Base-by-base conservation (phyloP, 306 rosid genomes). In the Quercus ilex region DNA sequence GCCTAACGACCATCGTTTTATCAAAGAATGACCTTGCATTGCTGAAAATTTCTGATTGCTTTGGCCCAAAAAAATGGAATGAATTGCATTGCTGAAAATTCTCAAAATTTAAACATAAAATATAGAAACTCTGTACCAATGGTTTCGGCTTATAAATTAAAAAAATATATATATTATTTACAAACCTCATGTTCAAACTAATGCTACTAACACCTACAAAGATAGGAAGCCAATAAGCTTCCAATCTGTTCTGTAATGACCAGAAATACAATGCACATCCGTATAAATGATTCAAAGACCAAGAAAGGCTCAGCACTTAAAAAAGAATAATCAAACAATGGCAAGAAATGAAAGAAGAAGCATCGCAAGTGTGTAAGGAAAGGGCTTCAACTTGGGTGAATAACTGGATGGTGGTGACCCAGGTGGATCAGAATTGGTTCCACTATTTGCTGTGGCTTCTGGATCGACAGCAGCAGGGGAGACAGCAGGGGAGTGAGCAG, bases 381-480 rank as follows among this genome's bases (percentile, higher is more conserved):
- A 49, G 43, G 92, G 81, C 71, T 76, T 85, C 77, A 62, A 83
- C 78, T 77, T 82, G n/a, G 83, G 76, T 28, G 94, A 89, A 78
- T 69, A 55, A 72, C 63, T 46, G 5, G 87, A 33, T 3, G 87
- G 70, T 6, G 60, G 14, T 49, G 74, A 43, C 31, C 53, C 31
- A 25, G 88, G 26, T 55, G 35, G 60, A 71, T 23, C 56, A 38
- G 90, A 52, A 43, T 28, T 81, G 74, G 80, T 78, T 74, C 3
- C 25, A 23, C 38, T 2, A 11, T 76, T 75, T 4, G 89, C 78
- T 17, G 91, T 77, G 77, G 85, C 89, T 80, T 86, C 68, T 13
- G 99, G 98, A 35, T 81, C 76, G 38, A 79, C 77, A 5, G 82
- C 0, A 18, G 87, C 72, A 4, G 97, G 97, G 30, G 79, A 77